Evolutionary conservation across 106 monocot species (phyloP).

Genomic region (Dendrobium chrysotoxum): DNA sequence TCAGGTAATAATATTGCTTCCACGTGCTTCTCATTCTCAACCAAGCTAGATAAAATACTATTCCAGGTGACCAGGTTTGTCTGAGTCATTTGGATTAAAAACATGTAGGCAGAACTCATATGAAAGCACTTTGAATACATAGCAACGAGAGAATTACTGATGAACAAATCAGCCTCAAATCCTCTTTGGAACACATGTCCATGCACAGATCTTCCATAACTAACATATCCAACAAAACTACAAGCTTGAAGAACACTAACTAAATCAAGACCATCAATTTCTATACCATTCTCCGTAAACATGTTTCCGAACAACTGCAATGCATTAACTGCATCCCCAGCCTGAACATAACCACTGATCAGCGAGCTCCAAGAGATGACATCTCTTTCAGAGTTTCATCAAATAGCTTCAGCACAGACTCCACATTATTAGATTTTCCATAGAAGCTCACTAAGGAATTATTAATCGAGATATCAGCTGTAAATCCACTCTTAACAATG

Average conservation of each 20-base stretch:
- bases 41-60: constrained; percentile 61
- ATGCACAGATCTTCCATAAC: no score
- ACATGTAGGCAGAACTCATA: constrained; percentile 37
- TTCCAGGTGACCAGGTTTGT: constrained; percentile 79
- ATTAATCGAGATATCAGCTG: constrained; percentile 21
- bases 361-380: constrained; percentile 59
- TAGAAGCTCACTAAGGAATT: constrained; percentile 50
- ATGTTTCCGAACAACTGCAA: constrained; percentile 43
- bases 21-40: constrained; percentile 24
- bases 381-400: no score
- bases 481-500: constrained; percentile 35
- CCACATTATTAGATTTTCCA: no score
- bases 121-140: constrained; percentile 66
- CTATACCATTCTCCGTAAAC: not conserved
- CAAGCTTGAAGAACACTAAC: constrained; percentile 70
- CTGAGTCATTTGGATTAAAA: constrained; percentile 27
- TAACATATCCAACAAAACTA: constrained; percentile 15
- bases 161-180: no score
- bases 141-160: constrained; percentile 46
- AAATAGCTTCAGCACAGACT: no score
- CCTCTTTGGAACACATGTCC: no score
- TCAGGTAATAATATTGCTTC: constrained; percentile 40
- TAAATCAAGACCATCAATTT: constrained; percentile 40
- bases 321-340: constrained; percentile 10
- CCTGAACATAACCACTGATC: constrained; percentile 41